Conservation (phyloP, 2,329 filamentous ascomycete species). For the Fusarium globosum region DNA sequence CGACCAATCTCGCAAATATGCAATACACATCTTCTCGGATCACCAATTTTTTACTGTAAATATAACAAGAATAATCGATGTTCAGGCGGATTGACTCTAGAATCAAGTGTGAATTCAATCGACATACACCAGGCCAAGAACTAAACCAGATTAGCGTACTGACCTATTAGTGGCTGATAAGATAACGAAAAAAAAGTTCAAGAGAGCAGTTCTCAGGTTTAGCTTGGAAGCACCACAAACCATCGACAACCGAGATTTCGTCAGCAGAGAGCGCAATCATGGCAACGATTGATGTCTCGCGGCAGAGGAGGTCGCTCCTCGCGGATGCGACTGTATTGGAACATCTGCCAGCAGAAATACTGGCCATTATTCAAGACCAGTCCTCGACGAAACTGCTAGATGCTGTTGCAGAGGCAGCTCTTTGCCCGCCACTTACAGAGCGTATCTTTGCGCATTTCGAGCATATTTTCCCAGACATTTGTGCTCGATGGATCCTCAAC, state of each 20-base stretch:
- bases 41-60: too few relatives aligned
- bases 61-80: not conserved
- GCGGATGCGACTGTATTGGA: slow-evolving; percentile 64
- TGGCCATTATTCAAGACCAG: slow-evolving; percentile 72
- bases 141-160: slow-evolving; percentile 24
- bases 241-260: slow-evolving; percentile 43
- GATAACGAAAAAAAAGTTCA: slow-evolving; percentile 53
- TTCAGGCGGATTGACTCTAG: not conserved
- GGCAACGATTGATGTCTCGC: slow-evolving; percentile 66
- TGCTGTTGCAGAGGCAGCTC: slow-evolving; percentile 74
- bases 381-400: slow-evolving; percentile 75
- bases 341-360: slow-evolving; percentile 76
- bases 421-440: slow-evolving; percentile 77
- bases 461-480: slow-evolving; percentile 81
- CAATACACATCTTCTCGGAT: not conserved
- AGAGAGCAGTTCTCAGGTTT: slow-evolving; percentile 43
- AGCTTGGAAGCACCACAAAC: slow-evolving; percentile 38
- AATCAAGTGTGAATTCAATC: not conserved
- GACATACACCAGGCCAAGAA: slow-evolving; percentile 2
- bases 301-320: slow-evolving; percentile 66
- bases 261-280: slow-evolving; percentile 56
- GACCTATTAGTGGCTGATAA: slow-evolving; percentile 6
- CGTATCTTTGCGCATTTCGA: slow-evolving; percentile 80
- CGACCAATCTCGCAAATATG: not conserved
- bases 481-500: slow-evolving; percentile 78